Evolutionary conservation across 169 alveolate genomes (phyloP).

Genomic region (Plasmodium ovale): DNA sequence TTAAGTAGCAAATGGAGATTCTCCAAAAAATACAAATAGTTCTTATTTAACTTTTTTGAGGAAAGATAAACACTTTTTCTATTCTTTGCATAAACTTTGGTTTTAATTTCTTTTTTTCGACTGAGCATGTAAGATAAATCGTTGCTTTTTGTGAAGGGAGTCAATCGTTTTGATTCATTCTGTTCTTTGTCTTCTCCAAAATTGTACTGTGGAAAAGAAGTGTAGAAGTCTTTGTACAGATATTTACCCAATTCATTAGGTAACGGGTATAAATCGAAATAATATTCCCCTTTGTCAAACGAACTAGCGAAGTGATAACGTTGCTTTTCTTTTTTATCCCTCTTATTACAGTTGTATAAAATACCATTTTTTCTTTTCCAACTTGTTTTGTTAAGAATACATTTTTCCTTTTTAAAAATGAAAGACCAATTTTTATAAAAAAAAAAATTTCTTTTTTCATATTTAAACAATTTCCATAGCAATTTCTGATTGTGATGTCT

Average conservation of each 20-base stretch:
- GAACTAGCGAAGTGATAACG: neutral
- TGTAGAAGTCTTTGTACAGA: constrained; percentile 10
- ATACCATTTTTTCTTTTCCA: neutral
- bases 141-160: neutral
- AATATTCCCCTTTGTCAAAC: neutral
- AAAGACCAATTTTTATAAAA: constrained; percentile 1
- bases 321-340: neutral
- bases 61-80: constrained; percentile 23
- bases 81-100: constrained; percentile 15
- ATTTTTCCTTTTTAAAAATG: neutral
- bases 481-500: neutral
- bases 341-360: neutral
- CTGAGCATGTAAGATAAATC: neutral
- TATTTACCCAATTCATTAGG: neutral
- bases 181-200: constrained; percentile 5
- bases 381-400: neutral
- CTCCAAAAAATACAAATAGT: constrained; percentile 6
- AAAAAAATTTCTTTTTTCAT: neutral
- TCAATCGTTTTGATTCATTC: neutral
- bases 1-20: constrained; percentile 16
- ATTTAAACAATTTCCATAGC: neutral
- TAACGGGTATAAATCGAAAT: neutral
- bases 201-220: constrained; percentile 20
- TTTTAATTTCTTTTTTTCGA: constrained; percentile 26
- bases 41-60: constrained; percentile 25